A percentile compares a stretch with the other conserved stretches of the same genome.
These are phyloP conservation scores for Papiliotrema terrestris DNA, from an alignment of 1,284 basidiomycete species.

Conservation along the genomic window DNA sequence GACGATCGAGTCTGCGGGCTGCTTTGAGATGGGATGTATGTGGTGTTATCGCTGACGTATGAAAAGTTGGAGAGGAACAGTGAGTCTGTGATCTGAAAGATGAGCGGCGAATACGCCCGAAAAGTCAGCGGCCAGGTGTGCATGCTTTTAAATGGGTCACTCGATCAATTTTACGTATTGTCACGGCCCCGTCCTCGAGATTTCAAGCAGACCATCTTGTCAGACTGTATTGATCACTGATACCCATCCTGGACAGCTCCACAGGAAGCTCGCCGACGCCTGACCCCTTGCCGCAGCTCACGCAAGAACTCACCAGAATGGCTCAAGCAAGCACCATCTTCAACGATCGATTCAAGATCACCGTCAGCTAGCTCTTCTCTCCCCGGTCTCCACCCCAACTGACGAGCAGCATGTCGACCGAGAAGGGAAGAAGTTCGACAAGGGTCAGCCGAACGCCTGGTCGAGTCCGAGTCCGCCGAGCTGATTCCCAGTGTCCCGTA, in stretches of 20 bases:
- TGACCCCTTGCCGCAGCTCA: not conserved
- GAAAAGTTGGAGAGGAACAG: no score
- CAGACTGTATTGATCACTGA: not conserved
- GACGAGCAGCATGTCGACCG: constrained; percentile 61
- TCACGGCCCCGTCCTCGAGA: not conserved
- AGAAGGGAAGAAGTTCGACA: constrained; percentile 95
- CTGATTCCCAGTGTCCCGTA: constrained; percentile 65
- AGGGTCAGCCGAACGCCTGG: constrained; percentile 60
- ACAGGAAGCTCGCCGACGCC: not conserved
- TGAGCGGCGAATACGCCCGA: not conserved
- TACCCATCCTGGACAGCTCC: not conserved
- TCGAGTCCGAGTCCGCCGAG: not conserved
- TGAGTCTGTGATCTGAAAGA: no score
- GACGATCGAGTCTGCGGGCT: no score
- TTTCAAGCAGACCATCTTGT: not conserved
- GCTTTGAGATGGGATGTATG: no score
- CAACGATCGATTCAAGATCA: constrained; percentile 83
- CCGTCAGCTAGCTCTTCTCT: constrained; percentile 44
- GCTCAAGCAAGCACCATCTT: constrained; percentile 56
- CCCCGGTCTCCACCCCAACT: not conserved
- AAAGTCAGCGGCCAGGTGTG: not conserved
- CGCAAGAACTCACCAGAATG: constrained; percentile 13
- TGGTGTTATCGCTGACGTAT: no score
- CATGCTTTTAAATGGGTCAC: not conserved
- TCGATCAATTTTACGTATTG: not conserved